Conservation (phyloP, 192 early-diverging fungal species). For the Backusella australiensis region DNA sequence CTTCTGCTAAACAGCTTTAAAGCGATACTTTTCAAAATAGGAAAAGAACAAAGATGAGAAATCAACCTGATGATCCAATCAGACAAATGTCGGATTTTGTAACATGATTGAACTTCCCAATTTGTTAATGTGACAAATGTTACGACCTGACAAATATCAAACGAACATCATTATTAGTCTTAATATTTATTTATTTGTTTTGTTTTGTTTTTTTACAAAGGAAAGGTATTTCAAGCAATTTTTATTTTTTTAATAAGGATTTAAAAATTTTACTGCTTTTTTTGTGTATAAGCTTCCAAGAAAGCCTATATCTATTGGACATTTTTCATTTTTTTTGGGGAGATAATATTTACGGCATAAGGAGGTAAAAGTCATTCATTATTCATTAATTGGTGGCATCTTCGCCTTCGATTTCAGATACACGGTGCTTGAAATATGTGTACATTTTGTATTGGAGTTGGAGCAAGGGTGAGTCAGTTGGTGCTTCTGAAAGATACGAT, state of each 20-base stretch:
- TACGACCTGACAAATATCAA: neutral
- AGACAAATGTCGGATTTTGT: neutral
- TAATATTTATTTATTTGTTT: neutral
- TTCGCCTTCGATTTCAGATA: constrained; percentile 28
- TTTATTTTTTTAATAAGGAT: neutral
- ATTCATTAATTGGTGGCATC: constrained; percentile 8
- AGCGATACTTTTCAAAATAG: neutral
- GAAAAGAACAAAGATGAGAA: neutral
- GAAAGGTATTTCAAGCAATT: neutral
- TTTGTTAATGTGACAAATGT: constrained; percentile 3
- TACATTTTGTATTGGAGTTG: constrained; percentile 40
- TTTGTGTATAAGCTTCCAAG: neutral
- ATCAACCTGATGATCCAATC: neutral
- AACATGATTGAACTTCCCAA: neutral
- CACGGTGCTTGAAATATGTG: constrained; percentile 36
- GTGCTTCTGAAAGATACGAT: constrained; percentile 31
- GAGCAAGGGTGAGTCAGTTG: constrained; percentile 30
- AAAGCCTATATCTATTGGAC: neutral
- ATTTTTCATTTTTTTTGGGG: constrained; percentile 2
- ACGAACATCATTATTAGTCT: neutral
- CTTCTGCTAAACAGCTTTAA: neutral
- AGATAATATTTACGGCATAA: neutral
- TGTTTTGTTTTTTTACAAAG: neutral
- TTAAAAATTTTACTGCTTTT: constrained; percentile 4
- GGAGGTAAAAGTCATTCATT: neutral